Evolutionary conservation across 139 green algal genomes (phyloP).

Genomic region (Coccomyxa sp.): DNA sequence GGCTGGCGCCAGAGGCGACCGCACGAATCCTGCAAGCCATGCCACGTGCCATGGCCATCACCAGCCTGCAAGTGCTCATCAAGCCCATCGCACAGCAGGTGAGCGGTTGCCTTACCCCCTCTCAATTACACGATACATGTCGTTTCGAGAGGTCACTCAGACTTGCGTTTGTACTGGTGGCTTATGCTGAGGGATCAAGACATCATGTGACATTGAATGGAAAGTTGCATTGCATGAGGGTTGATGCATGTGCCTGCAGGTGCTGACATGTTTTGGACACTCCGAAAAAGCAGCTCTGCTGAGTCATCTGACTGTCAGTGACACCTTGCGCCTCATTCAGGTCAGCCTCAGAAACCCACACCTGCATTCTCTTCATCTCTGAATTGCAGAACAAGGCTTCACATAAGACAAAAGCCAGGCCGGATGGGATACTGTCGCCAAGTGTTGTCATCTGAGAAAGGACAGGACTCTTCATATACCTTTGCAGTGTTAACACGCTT

Average conservation of each 20-base stretch:
- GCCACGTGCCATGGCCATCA: neutral
- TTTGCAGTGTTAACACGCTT: neutral
- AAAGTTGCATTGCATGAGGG: neutral
- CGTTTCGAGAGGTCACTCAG: too few species aligned
- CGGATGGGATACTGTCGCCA: too few species aligned
- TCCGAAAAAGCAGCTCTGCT: neutral
- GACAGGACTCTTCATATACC: neutral
- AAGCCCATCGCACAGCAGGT: neutral
- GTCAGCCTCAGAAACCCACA: neutral
- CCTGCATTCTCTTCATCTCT: neutral
- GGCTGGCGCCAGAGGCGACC: neutral
- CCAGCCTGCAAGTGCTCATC: neutral
- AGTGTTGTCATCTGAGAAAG: too few species aligned
- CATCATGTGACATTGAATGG: too few species aligned
- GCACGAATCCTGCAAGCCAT: neutral
- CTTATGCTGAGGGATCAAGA: too few species aligned
- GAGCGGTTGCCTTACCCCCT: too few species aligned
- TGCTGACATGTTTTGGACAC: neutral
- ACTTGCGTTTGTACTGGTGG: too few species aligned
- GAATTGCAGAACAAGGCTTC: neutral
- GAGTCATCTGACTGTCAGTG: neutral
- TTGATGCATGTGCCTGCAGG: neutral
- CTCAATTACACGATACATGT: too few species aligned
- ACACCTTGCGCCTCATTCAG: neutral
- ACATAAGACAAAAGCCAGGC: neutral